A percentile compares a stretch with the other conserved stretches of the same genome.
Evolutionary conservation across 768 basidiomycete genomes (phyloP).

Genomic region (Porphyrellus cyaneotinctus): DNA sequence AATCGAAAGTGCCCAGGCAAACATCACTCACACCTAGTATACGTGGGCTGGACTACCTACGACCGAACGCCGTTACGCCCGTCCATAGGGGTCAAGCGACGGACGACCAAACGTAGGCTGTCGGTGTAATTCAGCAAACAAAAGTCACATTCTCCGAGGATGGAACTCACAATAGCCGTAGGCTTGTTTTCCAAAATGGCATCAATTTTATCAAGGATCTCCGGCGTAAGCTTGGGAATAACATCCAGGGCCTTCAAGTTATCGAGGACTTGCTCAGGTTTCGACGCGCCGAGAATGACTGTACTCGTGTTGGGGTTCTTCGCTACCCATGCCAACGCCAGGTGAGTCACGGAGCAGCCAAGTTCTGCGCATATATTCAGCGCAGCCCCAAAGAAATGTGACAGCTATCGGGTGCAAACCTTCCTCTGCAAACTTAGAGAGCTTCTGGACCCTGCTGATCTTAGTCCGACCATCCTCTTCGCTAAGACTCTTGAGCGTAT

Average conservation of each 20-base stretch:
- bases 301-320: conserved; percentile 47
- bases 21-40: no score
- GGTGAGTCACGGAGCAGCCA: conserved; percentile 43
- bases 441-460: conserved; percentile 46
- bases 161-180: conserved; percentile 24
- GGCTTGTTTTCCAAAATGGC: conserved; percentile 44
- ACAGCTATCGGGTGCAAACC: conserved; percentile 10
- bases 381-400: not conserved
- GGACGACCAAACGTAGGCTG: conserved; percentile 29
- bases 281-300: conserved; percentile 47
- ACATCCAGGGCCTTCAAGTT: conserved; percentile 52
- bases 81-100: conserved; percentile 27
- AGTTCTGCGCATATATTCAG: conserved; percentile 32
- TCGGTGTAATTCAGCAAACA: conserved; percentile 5
- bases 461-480: conserved; percentile 41
- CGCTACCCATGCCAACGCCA: conserved; percentile 56
- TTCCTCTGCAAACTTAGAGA: conserved; percentile 43
- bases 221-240: conserved; percentile 50
- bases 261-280: conserved; percentile 44
- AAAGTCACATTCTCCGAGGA: not conserved
- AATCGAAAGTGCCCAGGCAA: no score
- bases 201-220: conserved; percentile 50
- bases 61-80: conserved; percentile 7
- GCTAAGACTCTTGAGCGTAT: conserved; percentile 41
- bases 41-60: not conserved